Evolutionary conservation across 441 rosid species (phyloP).

Genomic region (Metrosideros polymorpha): DNA sequence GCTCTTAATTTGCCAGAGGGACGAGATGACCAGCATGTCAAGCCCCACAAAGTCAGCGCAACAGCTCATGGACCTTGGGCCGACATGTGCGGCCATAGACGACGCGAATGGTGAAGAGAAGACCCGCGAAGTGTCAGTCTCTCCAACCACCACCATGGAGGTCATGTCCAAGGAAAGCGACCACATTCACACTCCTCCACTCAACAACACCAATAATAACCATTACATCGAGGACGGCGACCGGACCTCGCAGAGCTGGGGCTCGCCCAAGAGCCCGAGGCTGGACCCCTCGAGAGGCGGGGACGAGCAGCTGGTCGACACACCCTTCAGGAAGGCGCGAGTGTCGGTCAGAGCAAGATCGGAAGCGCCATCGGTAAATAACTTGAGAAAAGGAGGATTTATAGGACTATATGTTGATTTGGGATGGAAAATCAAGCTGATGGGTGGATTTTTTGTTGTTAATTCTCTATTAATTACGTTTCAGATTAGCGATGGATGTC

Average conservation of each 20-base stretch:
- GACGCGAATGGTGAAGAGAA: constrained; percentile 29
- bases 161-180: constrained; percentile 20
- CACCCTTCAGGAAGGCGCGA: constrained; percentile 68
- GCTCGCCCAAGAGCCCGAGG: constrained; percentile 34
- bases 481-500: constrained; percentile 75
- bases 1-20: constrained; percentile 14
- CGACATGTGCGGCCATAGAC: constrained; percentile 13
- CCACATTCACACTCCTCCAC: constrained; percentile 6
- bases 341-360: constrained; percentile 87
- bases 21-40: constrained; percentile 10
- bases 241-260: constrained; percentile 26
- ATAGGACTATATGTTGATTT: not conserved
- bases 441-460: not conserved
- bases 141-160: constrained; percentile 29
- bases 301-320: constrained; percentile 31
- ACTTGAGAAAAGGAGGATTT: not conserved
- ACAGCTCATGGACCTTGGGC: constrained; percentile 27
- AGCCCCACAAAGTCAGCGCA: constrained; percentile 18
- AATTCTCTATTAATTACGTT: not conserved
- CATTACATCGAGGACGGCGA: constrained; percentile 15
- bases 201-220: not conserved
- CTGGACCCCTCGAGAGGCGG: constrained; percentile 24
- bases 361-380: constrained; percentile 58
- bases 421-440: not conserved
- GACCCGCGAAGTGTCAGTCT: constrained; percentile 17